Base-by-base conservation (phyloP, 345 rosid genomes). In the Cardamine occulta region DNA sequence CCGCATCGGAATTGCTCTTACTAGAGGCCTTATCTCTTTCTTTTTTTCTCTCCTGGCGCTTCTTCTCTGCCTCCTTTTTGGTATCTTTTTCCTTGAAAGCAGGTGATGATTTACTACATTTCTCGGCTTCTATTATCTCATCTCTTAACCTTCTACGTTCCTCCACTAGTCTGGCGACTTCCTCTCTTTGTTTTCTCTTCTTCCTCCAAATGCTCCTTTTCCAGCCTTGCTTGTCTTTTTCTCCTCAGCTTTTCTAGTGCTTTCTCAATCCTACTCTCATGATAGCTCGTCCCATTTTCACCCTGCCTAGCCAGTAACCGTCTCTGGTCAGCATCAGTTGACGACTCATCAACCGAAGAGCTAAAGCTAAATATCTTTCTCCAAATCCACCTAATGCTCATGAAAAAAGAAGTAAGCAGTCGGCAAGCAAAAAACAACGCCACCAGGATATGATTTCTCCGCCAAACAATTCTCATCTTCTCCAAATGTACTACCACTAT, bases 171-270 rank as follows among this genome's bases (percentile, higher is more conserved):
- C 93, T 86, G 1, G 98, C 92, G 35, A 91, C 98, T 82, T 94
- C 98, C 84, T 90, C 97, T 64, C 97, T 82, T 80, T 94, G 98
- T 85, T 90, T 94, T 79, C 87, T 94, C 98, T 77, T 91, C 98
- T 79, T 91, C 97, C 84, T 94, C 98, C 74, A 82, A 77, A 75
- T 80, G 87, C 79, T 94, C 97, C 80, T 77, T 90, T 64, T 94
- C 98, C 52, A 91, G 72, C 86, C 98, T 87, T 80, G 97, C 98
- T 73, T 91, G 97, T 80, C 92, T 88, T 85, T 85, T 87, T 94
- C 83, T 91, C 97, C 80, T 91, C 98, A 37, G 98, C 98, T 80
- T 94, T 94, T 82, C 97, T 86, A 10, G 95, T 39, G 98, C 92
- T 74, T 88, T 94, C 59, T 94, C 98, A 44, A 83, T 82, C 84